Evolutionary conservation across 106 monocot species (phyloP).

Genomic region (Iris macrosiphon): DNA sequence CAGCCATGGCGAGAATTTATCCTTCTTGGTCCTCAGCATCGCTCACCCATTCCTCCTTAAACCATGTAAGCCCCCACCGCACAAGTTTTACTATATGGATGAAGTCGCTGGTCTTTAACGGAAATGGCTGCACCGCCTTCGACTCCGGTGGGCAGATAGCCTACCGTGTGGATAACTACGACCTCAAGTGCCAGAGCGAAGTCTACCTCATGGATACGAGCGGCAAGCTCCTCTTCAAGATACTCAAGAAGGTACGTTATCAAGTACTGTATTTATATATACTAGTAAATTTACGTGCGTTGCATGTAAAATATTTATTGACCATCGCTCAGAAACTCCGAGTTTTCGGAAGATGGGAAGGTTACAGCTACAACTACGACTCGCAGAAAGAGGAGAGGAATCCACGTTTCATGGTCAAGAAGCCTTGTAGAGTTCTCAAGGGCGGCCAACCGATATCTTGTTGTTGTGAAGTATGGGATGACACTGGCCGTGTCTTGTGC

Average conservation of each 20-base stretch:
- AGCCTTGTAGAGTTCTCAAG: neutral
- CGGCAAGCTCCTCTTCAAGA: neutral
- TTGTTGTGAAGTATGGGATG: neutral
- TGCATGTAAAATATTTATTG: neutral
- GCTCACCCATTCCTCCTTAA: no score
- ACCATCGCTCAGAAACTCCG: constrained; percentile 8
- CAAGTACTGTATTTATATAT: neutral
- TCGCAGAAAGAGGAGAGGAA: neutral
- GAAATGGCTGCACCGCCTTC: constrained; percentile 6
- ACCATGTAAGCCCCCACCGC: no score
- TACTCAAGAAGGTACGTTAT: constrained; percentile 6
- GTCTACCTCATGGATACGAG: constrained; percentile 11
- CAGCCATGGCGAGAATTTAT: no score
- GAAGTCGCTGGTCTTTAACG: constrained; percentile 7
- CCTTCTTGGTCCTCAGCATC: no score
- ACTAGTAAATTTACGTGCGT: no score
- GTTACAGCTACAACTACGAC: constrained; percentile 10
- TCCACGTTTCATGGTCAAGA: constrained; percentile 25
- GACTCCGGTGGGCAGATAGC: neutral
- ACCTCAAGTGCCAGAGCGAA: neutral
- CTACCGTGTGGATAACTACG: constrained; percentile 6
- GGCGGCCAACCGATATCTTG: neutral
- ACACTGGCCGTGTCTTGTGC: neutral
- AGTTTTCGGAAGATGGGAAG: constrained; percentile 13
- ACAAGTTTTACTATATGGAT: constrained; percentile 15